Percentiles rank a stretch among this genome's conserved stretches.
These are phyloP conservation scores for Thalassiosira profunda DNA, from an alignment of 108 stramenopile genomes.

Conservation along the genomic window DNA sequence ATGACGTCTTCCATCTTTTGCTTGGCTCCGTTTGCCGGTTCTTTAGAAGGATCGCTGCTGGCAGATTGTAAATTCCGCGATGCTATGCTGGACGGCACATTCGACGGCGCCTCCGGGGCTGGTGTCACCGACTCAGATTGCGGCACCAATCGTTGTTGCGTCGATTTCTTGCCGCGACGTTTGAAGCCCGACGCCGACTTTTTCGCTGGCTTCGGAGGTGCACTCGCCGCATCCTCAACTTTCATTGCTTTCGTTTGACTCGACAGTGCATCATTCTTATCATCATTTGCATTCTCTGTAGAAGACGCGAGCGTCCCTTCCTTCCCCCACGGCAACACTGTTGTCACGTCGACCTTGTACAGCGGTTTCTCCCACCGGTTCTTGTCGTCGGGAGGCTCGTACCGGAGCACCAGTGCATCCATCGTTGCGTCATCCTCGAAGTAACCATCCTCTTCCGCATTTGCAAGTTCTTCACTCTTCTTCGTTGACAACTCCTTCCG, in stretches of 20 bases:
- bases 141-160: neutral
- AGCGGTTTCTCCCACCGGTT: conserved; percentile 93
- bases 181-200: conserved; percentile 40
- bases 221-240: conserved; percentile 3
- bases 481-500: conserved; percentile 9
- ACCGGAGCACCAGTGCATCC: conserved; percentile 77
- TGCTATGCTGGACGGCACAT: conserved; percentile 23
- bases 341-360: conserved; percentile 67
- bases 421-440: conserved; percentile 58
- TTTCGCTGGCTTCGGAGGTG: neutral
- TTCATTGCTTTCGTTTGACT: conserved; percentile 3
- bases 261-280: neutral
- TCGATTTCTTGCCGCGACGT: conserved; percentile 24
- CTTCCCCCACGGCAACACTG: conserved; percentile 32
- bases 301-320: conserved; percentile 18
- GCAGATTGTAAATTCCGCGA: no score
- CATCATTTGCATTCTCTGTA: neutral
- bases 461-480: neutral
- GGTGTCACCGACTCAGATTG: neutral
- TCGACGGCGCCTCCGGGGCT: neutral
- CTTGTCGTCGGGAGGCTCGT: conserved; percentile 86
- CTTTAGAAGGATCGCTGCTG: no score
- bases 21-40: no score
- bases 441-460: conserved; percentile 26
- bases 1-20: conserved; percentile 66